Evolutionary conservation across 768 basidiomycete species (phyloP), one percentile per base, ranked within the genome.

Genomic region (Amanita pseudoporphyria): DNA sequence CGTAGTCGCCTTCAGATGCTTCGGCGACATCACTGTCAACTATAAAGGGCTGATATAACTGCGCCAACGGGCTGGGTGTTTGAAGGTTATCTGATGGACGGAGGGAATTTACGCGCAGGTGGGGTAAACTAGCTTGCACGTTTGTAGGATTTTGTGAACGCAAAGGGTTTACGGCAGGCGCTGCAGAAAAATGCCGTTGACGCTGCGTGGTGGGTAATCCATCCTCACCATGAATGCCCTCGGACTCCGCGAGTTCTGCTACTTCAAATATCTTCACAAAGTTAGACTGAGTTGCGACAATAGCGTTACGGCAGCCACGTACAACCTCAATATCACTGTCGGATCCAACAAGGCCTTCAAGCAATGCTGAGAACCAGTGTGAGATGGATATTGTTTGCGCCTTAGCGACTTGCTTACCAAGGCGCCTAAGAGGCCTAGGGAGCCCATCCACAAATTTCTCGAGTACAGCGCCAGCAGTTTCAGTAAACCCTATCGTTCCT

Each of bases 281-380:
- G 42, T 18, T 47, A n/a, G 49, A 40, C 9, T 46, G 6, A 16
- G 12, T 28, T 12, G 9, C 41, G 22, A 4, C 9, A 6, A 31
- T 7, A 14, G 21, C 40, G 10, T 28, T 19, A 10, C 43, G 13
- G 7, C 13, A 32, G 30, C 19, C 26, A 37, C 33, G 60, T 79
- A 89, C 87, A 6, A 79, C 76, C 55, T 84, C 82, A 50, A 93
- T 91, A 57, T 88, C 84, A 3, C 75, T 70, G 51, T 73, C 80
- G 2, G 78, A 72, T 2, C 89, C 87, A n/a, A 73, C 79, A 12
- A 91, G 63, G 9, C 84, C 83, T 55, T 93, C 90, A 52, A 93
- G 82, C 40, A 91, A 70, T 18, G 81, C 89, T 93, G 48, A 12
- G 44, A 30, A 22, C 43, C 21, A 33, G 13, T 14, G 13, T 9